Base-by-base conservation (phyloP, 129 eudicot species). In the Pseudognaphalium luteoalbum region DNA sequence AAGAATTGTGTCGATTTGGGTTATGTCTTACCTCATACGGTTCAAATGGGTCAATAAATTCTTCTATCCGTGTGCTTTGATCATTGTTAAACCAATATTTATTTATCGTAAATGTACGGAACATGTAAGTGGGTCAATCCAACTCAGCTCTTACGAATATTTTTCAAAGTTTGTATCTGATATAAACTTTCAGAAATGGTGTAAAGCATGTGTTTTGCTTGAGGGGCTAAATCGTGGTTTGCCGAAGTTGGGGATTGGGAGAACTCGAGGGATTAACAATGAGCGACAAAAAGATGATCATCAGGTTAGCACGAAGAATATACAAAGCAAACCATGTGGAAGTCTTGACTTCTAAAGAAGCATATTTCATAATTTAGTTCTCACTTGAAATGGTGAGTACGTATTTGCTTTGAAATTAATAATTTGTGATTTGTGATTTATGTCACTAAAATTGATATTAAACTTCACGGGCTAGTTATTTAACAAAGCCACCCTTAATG, bases 171-270 rank as follows among this genome's bases (percentile, higher is more conserved):
- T 39, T 39, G 47, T 72, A 74, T 75, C 68, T 71, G 9, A 66
- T 37, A 19, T 73, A 28, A 42, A 65, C 73, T 29, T 66, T 76
- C 86, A 94, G 99, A 94, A 91, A 91, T 91, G 99, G 99, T 94
- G 99, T 75, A 94, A 94, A 77, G 99, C 97, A 0, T 94, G 98
- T 80, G 97, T 91, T 68, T 82, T 94, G 83, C 85, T 94, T 76
- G 97, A 94, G 70, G 97, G 97, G 68, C 82, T 91, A 54, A 94
- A 94, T 74, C 89, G 99, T 14, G 99, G 99, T 72, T 84, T 94
- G 67, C 99, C 97, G 11, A 94, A 94, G 80, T 78, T 89, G 44
- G 99, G 99, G 58, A 91, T 94, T 39, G 97, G 99, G 62, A 87
- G 99, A 44, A 90, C 77, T 22, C 81, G 97, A 61, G 93, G 90